Evolutionary conservation across 169 alveolate genomes (phyloP), one percentile per base, ranked within the genome.

Genomic region (Plasmodium knowlesi): DNA sequence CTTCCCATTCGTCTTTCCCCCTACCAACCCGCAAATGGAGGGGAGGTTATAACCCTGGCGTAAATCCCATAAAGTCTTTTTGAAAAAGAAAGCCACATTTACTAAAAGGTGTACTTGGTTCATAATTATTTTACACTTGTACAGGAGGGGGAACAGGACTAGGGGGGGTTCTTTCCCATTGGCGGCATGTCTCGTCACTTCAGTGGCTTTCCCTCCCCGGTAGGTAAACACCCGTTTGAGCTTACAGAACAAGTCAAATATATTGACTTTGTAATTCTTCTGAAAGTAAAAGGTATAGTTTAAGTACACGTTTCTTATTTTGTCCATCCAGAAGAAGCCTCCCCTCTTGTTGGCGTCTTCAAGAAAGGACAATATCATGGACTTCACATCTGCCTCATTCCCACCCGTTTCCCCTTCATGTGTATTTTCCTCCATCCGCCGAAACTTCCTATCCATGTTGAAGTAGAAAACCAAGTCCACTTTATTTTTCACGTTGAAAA

Each of bases 401-500:
- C 10, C 43, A 57, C 4, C 25, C n/a, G 57, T 85, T 34, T 32
- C 43, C 43, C 50, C 41, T 5, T 6, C 39, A 39, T 39, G 2
- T 5, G 46, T 39, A 39, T 39, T 39, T 50, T 10, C 57, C 43
- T 76, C 41, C 22, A 25, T 19, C 16, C 14, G 19, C 28, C 5
- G 72, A 82, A 81, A 72, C 12, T 70, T 81, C 30, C 84, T 79
- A 72, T 91, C 61, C 43, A 16, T 82, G 28, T 82, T 91, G 74
- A 91, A 71, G 76, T 82, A 71, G 41, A 91, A 81, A 57, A 82
- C 72, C 50, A 91, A 72, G 32, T 91, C 95, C 0, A 91, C 46
- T 34, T 91, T 91, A 82, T 91, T 91, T 53, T 82, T 91, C 50
- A 91, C 37, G 67, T 91, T 91, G 57, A 82, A 82, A 34, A 57